These are phyloP conservation scores for Trichoderma atrobrunneum DNA, from an alignment of 2,329 filamentous ascomycete genomes.

Conservation along the genomic window DNA sequence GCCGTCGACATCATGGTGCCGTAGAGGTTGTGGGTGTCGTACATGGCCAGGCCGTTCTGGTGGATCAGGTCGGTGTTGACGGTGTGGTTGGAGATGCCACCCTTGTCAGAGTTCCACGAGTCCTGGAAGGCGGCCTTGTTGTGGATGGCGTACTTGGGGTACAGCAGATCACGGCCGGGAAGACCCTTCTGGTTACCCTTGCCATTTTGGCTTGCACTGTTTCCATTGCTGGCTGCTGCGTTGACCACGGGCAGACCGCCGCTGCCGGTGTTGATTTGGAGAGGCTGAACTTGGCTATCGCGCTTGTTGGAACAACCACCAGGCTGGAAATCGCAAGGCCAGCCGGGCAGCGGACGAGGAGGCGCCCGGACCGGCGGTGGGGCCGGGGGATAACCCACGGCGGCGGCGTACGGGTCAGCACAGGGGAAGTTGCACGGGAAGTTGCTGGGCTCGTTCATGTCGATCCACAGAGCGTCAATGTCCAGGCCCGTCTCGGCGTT, in stretches of 20 bases:
- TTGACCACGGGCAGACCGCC: background rate
- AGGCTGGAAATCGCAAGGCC: constrained; percentile 45
- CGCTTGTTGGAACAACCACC: constrained; percentile 23
- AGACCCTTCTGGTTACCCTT: constrained; percentile 44
- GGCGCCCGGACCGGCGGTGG: constrained; percentile 61
- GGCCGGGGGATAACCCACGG: constrained; percentile 53
- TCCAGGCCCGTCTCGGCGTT: constrained; percentile 61
- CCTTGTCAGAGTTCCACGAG: constrained; percentile 53
- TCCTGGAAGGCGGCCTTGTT: constrained; percentile 57
- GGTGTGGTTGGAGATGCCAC: constrained; percentile 57
- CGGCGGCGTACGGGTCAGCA: constrained; percentile 27
- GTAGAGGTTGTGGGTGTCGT: constrained; percentile 80
- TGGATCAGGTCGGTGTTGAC: constrained; percentile 77
- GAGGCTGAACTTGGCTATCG: background rate
- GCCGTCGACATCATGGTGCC: constrained; percentile 74
- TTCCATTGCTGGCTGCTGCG: background rate
- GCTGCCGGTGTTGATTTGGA: constrained; percentile 1
- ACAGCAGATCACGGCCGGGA: constrained; percentile 60
- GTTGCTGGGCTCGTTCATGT: constrained; percentile 55
- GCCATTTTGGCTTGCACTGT: constrained; percentile 46
- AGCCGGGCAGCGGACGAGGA: constrained; percentile 66
- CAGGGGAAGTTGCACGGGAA: constrained; percentile 33
- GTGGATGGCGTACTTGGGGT: constrained; percentile 75
- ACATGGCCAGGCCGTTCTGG: constrained; percentile 68
- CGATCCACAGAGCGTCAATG: constrained; percentile 77